phyloP scores from a whole-genome alignment of 1,284 basidiomycete genomes.

The Ganoderma resinaceum region DNA sequence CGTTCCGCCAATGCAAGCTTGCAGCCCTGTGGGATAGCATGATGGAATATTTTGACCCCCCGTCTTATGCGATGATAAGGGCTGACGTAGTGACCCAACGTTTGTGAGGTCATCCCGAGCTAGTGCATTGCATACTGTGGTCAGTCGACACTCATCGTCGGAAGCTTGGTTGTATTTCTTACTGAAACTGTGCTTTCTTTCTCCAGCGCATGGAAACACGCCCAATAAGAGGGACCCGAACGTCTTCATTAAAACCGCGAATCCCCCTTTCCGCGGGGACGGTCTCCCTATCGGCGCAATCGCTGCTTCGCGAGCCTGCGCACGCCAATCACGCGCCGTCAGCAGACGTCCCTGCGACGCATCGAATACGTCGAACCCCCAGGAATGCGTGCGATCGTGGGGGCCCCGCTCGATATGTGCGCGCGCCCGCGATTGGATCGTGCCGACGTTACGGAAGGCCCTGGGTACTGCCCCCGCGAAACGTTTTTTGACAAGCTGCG shows the following conservation, averaged over 20 bases:
- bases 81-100: neutral
- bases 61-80: neutral
- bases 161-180: neutral
- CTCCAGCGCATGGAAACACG: constrained; percentile 7
- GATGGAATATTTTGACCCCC: neutral
- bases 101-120: neutral
- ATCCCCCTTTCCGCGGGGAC: constrained; percentile 8
- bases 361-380: neutral
- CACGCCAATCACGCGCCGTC: constrained; percentile 8
- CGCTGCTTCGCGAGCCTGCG: constrained; percentile 12
- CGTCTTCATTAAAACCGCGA: constrained; percentile 1
- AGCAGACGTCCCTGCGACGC: neutral
- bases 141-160: constrained; percentile 9
- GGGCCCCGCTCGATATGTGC: neutral
- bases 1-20: neutral
- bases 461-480: constrained; percentile 13
- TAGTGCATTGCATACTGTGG: constrained; percentile 1
- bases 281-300: constrained; percentile 20
- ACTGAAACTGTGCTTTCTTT: constrained; percentile 11
- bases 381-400: constrained; percentile 1
- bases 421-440: neutral
- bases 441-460: constrained; percentile 11
- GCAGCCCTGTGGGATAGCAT: neutral
- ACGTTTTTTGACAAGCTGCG: constrained; percentile 14
- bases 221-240: neutral